A percentile compares a stretch with the other conserved stretches of the same genome.
These are phyloP conservation scores for Papilionanthe hybrid DNA, from an alignment of 116 monocot genomes.

Conservation along the genomic window DNA sequence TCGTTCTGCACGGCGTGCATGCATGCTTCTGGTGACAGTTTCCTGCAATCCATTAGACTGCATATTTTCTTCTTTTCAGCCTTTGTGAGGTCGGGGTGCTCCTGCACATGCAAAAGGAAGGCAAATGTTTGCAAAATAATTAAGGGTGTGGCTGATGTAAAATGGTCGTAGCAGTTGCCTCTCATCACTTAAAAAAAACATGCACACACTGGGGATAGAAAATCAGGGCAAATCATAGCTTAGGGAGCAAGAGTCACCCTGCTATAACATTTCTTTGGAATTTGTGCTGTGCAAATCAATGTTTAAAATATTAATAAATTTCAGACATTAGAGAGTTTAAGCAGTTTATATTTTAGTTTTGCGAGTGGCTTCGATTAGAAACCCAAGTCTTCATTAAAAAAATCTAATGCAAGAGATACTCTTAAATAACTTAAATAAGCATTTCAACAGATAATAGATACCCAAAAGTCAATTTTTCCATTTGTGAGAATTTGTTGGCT, in stretches of 20 bases:
- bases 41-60: slow-evolving; percentile 47
- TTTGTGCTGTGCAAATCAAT: neutral
- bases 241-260: neutral
- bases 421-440: neutral
- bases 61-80: slow-evolving; percentile 45
- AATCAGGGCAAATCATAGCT: neutral
- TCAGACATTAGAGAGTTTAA: neutral
- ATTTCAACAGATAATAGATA: too few species aligned
- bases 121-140: neutral
- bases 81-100: slow-evolving; percentile 38
- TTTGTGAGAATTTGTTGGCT: too few species aligned
- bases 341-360: neutral
- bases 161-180: neutral
- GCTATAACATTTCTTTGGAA: neutral
- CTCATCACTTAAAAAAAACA: neutral
- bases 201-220: neutral
- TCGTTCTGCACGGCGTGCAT: slow-evolving; percentile 56
- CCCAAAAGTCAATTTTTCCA: too few species aligned
- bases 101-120: slow-evolving; percentile 23
- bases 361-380: too few species aligned
- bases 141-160: neutral
- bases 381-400: too few species aligned
- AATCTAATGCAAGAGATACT: too few species aligned
- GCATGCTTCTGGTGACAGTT: slow-evolving; percentile 45
- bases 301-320: neutral